Evolutionary conservation across 768 basidiomycete genomes (phyloP), one percentile per base, ranked within the genome.

Genomic region (Auriscalpium microsporum): DNA sequence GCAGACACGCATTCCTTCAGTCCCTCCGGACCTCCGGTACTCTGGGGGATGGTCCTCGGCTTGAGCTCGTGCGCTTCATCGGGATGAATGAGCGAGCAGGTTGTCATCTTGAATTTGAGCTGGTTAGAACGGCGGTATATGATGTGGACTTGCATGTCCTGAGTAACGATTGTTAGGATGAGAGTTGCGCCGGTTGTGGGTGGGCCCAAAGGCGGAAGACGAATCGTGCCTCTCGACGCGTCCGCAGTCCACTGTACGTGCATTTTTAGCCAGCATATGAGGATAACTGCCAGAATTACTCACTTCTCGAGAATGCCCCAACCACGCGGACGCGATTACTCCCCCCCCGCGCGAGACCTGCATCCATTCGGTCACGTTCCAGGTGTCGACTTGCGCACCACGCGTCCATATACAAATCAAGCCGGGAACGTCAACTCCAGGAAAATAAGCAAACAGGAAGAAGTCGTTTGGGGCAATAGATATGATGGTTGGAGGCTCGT

Each of bases 361-460:
- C 81, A 83, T 86, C 53, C 63, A 81, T 58, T 84, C 81, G 49
- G 74, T 75, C 33, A 84, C 68, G 4, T 53, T 67, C 84, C 89
- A 90, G 33, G 63, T 73, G 60, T 90, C 84, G 34, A 86, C 68
- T 57, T 81, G 80, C 10, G 71, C 55, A 3, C 76, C 82, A 35
- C 78, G 76, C 48, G 72, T 74, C 86, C 87, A 90, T 14, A 89
- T 60, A 63, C 87, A 86, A 11, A 77, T 81, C 45, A 79, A 67
- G 10, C 86, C 84, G 56, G 82, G 81, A 1, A 69, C 66, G 23
- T 75, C 76, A 34, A 71, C 71, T 42, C 82, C 74, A 10, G 87
- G 86, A 64, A 86, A 90, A 64, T 83, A 90, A 1, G 86, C 87
- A 62, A 88, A 89, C 5, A 90, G 64, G 81, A 78, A 85, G 48